These are phyloP conservation scores for Phaeotremella skinneri DNA, from an alignment of 768 basidiomycete species.

Conservation along the genomic window DNA sequence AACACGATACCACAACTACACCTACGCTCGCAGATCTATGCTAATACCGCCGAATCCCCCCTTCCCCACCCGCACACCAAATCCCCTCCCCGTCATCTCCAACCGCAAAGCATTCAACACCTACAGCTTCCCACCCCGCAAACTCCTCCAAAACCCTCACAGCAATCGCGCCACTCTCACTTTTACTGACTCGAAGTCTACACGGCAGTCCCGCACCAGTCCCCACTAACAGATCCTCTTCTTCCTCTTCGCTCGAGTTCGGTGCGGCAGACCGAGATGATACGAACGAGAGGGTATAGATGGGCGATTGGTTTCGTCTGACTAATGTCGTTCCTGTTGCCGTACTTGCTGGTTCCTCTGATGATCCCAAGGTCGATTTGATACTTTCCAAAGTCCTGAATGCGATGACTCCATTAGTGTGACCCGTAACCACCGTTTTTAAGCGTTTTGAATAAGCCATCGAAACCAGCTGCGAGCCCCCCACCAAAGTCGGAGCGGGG, in stretches of 20 bases:
- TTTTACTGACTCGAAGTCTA: constrained; percentile 19
- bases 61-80: constrained; percentile 50
- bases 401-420: constrained; percentile 59
- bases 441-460: constrained; percentile 55
- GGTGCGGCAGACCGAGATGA: no score
- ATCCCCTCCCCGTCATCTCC: constrained; percentile 20
- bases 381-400: constrained; percentile 55
- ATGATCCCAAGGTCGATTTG: neutral
- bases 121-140: constrained; percentile 49
- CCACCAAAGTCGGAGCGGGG: constrained; percentile 27
- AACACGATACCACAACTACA: no score
- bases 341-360: neutral
- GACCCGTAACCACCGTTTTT: constrained; percentile 62
- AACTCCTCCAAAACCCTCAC: constrained; percentile 37
- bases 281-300: constrained; percentile 31
- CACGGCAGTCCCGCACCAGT: constrained; percentile 45
- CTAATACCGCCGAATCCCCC: constrained; percentile 43
- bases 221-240: constrained; percentile 37
- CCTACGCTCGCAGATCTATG: neutral
- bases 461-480: constrained; percentile 54
- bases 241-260: neutral
- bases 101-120: constrained; percentile 35
- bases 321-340: constrained; percentile 21
- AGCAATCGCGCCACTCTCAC: constrained; percentile 11
- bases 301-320: constrained; percentile 37